Conservation (phyloP, 78 protist species). For the Dictyostelium discoideum region DNA sequence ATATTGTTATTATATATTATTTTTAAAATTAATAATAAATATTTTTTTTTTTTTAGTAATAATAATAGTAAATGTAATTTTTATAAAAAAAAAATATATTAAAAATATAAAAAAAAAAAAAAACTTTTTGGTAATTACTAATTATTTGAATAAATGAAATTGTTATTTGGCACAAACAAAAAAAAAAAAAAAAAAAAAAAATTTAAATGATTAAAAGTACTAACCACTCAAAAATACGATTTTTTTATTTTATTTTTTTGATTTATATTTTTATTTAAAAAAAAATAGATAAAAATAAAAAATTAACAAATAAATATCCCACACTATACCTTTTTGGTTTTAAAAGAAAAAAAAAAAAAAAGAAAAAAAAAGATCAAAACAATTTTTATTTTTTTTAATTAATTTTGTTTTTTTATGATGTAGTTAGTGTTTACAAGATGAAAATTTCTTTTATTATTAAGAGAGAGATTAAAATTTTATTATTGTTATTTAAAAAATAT, state of each 20-base stretch:
- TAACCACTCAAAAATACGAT: background rate
- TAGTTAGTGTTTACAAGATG: background rate
- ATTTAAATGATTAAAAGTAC: background rate
- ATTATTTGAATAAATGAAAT: background rate
- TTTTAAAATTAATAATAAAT: too few relatives aligned
- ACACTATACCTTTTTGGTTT: background rate
- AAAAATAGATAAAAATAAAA: background rate
- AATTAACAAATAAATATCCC: background rate
- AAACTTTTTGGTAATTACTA: background rate
- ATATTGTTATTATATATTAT: too few relatives aligned
- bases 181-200: too few relatives aligned
- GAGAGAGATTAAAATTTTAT: too few relatives aligned
- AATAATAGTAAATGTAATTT: too few relatives aligned
- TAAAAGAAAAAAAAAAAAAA: background rate
- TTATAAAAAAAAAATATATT: too few relatives aligned
- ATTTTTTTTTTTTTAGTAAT: too few relatives aligned
- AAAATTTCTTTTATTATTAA: too few relatives aligned
- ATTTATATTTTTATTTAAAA: too few relatives aligned
- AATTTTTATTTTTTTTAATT: too few relatives aligned
- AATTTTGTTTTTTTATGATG: background rate
- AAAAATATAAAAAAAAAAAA: too few relatives aligned
- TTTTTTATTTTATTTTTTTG: too few relatives aligned
- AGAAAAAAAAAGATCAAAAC: background rate
- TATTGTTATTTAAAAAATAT: background rate
- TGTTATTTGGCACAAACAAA: background rate